phyloP scores from a whole-genome alignment of 176 grass and related monocot species.

The Rhynchospora tenuis region DNA sequence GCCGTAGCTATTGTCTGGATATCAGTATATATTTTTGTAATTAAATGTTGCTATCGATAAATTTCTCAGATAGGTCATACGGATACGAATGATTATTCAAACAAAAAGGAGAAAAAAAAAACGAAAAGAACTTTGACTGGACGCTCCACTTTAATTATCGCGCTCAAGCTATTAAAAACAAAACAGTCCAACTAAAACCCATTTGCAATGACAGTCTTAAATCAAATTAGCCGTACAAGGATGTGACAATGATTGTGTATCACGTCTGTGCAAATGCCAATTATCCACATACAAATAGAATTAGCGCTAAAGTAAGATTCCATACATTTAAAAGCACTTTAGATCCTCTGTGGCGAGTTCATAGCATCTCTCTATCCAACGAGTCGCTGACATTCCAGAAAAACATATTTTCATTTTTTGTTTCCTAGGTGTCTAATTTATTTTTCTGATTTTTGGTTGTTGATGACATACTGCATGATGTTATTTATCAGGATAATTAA shows the following conservation, averaged over 20 bases:
- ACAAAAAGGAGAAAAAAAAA: not conserved
- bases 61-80: not conserved
- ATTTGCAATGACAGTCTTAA: not conserved
- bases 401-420: too few species aligned
- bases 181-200: not conserved
- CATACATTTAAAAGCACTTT: not conserved
- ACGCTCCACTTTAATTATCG: not conserved
- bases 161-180: not conserved
- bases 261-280: not conserved
- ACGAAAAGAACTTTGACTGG: not conserved
- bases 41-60: not conserved
- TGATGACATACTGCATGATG: conserved; percentile 5
- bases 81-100: not conserved
- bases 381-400: not conserved
- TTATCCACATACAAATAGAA: not conserved
- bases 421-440: not conserved
- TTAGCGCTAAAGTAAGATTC: conserved; percentile 21
- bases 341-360: not conserved
- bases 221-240: conserved; percentile 3
- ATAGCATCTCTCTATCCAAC: not conserved
- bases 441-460: not conserved
- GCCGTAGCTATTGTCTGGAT: not conserved
- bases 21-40: not conserved
- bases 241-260: conserved; percentile 17
- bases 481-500: not conserved